Evolutionary conservation across 192 early-diverging fungal species (phyloP), one percentile per base, ranked within the genome.

Genomic region (Coemansia javaensis): DNA sequence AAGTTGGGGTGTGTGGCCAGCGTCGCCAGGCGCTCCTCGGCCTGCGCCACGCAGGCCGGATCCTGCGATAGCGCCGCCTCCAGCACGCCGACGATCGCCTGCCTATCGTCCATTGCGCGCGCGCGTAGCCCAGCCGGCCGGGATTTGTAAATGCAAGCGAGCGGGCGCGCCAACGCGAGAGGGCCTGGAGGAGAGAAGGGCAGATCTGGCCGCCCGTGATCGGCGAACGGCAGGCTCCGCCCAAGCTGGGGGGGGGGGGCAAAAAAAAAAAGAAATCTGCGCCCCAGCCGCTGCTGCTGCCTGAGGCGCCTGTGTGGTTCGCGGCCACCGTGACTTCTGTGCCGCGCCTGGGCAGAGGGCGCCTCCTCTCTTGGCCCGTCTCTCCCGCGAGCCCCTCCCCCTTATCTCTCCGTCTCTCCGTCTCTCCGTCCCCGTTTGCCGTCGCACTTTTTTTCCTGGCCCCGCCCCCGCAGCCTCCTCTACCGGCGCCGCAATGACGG

Each of bases 51-150:
- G 34, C 76, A 71, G 14, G 44, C 64, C 22, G 77, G 76, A 24
- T 87, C 79, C 48, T 85, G 85, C 8, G 88, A 90, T 14, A 86
- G 67, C 12, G 82, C 85, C 40, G 85, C 70, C 22, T 74, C 59
- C 16, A 89, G 71, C 13, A 79, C 70, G 16, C 42, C 32, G 25
- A 83, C 20, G 12, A 64, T 49, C n/a, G 53, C 27, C 40, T 59
- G 67, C 20, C 56, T 44, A 17, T 46, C 43, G 43, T 46, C 44
- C 53, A 55, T 55, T 25, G 8, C 24, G 12, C 22, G 10, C n/a
- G n/a, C n/a, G n/a, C n/a, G n/a, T n/a, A n/a, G n/a, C n/a, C n/a
- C n/a, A n/a, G n/a, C n/a, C n/a, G n/a, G n/a, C n/a, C n/a, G n/a
- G n/a, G 41, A 35, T 44, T 46, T 50, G 21, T 6, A 25, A 25